Conservation (phyloP, 2,329 filamentous ascomycete genomes). For the Hypoxylon sp. region DNA sequence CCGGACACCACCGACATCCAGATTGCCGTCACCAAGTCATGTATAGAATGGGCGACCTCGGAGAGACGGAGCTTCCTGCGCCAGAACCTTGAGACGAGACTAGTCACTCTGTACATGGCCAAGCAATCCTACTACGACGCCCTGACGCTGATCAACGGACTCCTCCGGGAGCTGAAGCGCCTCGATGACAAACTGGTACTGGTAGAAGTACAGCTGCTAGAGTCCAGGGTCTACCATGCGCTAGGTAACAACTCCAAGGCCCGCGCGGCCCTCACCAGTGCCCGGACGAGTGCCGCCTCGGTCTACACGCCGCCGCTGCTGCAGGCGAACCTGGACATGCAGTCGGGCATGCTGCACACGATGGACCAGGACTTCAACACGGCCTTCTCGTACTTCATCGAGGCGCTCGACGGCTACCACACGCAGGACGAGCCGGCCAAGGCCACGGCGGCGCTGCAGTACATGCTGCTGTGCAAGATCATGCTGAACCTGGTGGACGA, state of each 20-base stretch:
- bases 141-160: slow-evolving; percentile 93
- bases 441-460: slow-evolving; percentile 97
- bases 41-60: slow-evolving; percentile 98
- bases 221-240: slow-evolving; percentile 97
- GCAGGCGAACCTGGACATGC: slow-evolving; percentile 98
- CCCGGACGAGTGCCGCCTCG: slow-evolving; percentile 92
- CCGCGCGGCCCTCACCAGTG: slow-evolving; percentile 91
- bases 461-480: slow-evolving; percentile 99
- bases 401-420: slow-evolving; percentile 97
- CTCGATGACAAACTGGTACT: slow-evolving; percentile 98
- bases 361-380: slow-evolving; percentile 99
- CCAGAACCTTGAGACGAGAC: slow-evolving; percentile 96
- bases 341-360: slow-evolving; percentile 98
- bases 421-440: slow-evolving; percentile 87
- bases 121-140: slow-evolving; percentile 99
- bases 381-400: slow-evolving; percentile 98
- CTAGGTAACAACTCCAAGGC: slow-evolving; percentile 97
- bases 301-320: slow-evolving; percentile 96
- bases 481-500: slow-evolving; percentile 98
- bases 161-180: slow-evolving; percentile 96
- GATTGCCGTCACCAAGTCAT: slow-evolving; percentile 95
- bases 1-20: slow-evolving; percentile 95
- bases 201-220: slow-evolving; percentile 96
- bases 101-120: slow-evolving; percentile 94
- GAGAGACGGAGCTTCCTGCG: slow-evolving; percentile 96